Evolutionary conservation across 1,284 basidiomycete genomes (phyloP).

Genomic region (Mycena citricolor): DNA sequence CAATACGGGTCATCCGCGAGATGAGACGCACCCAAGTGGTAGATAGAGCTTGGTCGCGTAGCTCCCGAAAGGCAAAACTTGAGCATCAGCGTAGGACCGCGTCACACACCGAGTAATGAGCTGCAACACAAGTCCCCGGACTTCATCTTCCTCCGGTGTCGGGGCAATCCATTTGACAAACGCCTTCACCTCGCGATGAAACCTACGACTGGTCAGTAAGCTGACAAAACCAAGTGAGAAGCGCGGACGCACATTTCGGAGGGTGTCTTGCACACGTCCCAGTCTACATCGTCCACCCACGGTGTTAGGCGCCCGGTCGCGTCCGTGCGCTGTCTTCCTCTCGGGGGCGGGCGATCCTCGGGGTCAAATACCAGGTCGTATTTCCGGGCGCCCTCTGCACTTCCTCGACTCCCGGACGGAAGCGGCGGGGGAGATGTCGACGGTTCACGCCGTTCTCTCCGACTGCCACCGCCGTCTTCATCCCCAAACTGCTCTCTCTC

Average conservation of each 20-base stretch:
- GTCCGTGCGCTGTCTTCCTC: constrained; percentile 59
- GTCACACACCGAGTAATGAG: constrained; percentile 72
- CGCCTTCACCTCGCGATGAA: constrained; percentile 83
- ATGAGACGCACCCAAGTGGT: constrained; percentile 77
- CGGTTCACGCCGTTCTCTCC: too few relatives aligned
- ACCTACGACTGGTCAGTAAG: constrained; percentile 41
- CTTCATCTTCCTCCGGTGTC: constrained; percentile 80
- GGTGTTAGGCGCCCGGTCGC: constrained; percentile 68
- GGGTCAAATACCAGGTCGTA: constrained; percentile 44
- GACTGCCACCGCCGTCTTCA: too few relatives aligned
- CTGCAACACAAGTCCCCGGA: constrained; percentile 75
- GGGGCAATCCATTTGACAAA: constrained; percentile 90
- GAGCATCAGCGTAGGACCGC: constrained; percentile 74
- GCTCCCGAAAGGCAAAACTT: constrained; percentile 88
- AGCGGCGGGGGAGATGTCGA: constrained; percentile 10
- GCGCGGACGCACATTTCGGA: constrained; percentile 68
- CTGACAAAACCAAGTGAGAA: constrained; percentile 16
- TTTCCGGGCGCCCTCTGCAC: constrained; percentile 46
- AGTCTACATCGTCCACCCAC: constrained; percentile 79
- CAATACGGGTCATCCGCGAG: constrained; percentile 4
- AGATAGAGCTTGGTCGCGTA: constrained; percentile 95
- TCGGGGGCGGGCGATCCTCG: constrained; percentile 49
- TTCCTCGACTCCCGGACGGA: constrained; percentile 2
- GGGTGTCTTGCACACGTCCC: constrained; percentile 76
- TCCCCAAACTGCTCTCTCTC: constrained; percentile 1